Evolutionary conservation across 371 early-diverging fungal species (phyloP).

Genomic region (Mucor indicus): DNA sequence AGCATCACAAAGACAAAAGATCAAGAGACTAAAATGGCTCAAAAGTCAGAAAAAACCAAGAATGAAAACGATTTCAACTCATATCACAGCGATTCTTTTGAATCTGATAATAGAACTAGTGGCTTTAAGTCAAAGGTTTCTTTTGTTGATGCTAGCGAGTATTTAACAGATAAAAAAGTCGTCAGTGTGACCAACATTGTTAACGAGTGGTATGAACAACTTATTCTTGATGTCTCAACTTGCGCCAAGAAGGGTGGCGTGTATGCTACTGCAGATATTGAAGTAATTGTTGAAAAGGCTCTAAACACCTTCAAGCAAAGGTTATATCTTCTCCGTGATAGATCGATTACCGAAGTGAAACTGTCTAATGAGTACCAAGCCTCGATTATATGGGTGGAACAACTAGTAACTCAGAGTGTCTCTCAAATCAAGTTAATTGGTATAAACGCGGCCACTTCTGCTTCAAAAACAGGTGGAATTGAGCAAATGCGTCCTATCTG

Average conservation of each 20-base stretch:
- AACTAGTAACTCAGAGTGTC: conserved; percentile 21
- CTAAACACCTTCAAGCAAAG: conserved; percentile 15
- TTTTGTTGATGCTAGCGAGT: neutral
- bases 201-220: conserved; percentile 26
- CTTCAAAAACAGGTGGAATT: conserved; percentile 23
- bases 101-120: conserved; percentile 1
- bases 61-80: too few species aligned
- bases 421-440: conserved; percentile 25
- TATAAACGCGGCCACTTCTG: conserved; percentile 16
- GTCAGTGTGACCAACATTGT: conserved; percentile 27
- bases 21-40: too few species aligned
- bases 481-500: conserved; percentile 31
- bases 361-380: conserved; percentile 18
- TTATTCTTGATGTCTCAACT: conserved; percentile 26
- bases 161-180: conserved; percentile 5
- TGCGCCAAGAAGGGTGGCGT: conserved; percentile 33
- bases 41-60: too few species aligned
- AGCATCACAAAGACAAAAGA: too few species aligned
- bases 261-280: conserved; percentile 24
- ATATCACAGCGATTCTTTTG: conserved; percentile 3
- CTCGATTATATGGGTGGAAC: conserved; percentile 27
- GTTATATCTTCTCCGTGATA: conserved; percentile 13
- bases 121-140: conserved; percentile 2
- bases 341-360: conserved; percentile 7
- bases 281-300: conserved; percentile 26